A percentile compares a stretch with the other conserved stretches of the same genome.
Evolutionary conservation across 73 alveolate genomes (phyloP).

Genomic region (Paramecium caudatum): DNA sequence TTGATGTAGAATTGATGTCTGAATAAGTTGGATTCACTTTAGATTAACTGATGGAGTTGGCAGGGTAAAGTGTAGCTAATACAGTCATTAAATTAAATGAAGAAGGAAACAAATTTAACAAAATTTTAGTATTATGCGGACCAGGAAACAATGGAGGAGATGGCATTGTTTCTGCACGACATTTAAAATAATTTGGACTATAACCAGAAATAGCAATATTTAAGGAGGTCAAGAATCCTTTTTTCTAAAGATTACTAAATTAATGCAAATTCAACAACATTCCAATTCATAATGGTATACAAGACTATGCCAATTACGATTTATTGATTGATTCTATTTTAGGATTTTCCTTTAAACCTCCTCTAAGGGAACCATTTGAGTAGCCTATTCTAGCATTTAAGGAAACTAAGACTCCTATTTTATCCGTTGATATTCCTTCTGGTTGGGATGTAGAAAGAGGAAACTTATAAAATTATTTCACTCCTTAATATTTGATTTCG

Average conservation of each 20-base stretch:
- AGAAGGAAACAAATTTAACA: constrained; percentile 67
- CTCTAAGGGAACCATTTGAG: constrained; percentile 96
- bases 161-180: constrained; percentile 98
- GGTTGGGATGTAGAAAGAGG: constrained; percentile 99
- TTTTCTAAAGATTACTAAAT: constrained; percentile 84
- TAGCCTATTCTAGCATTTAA: constrained; percentile 88
- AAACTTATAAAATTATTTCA: constrained; percentile 86
- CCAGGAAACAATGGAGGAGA: constrained; percentile 99
- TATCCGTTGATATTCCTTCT: constrained; percentile 98
- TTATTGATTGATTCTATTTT: constrained; percentile 92
- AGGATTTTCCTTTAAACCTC: constrained; percentile 98
- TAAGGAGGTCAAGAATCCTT: constrained; percentile 87
- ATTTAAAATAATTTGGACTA: constrained; percentile 87
- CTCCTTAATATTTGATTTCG: constrained; percentile 89
- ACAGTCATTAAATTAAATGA: constrained; percentile 81
- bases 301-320: constrained; percentile 79
- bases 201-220: constrained; percentile 92
- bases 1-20: constrained; percentile 95
- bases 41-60: constrained; percentile 94
- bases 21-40: constrained; percentile 84
- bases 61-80: constrained; percentile 94
- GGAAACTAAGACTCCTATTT: constrained; percentile 82
- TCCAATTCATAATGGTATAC: constrained; percentile 67
- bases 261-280: constrained; percentile 84
- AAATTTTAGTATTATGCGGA: constrained; percentile 94